Evolutionary conservation across 176 grass and related monocot genomes (phyloP).

Genomic region (Zea mays): Zm-B73-REFERENCE-NAM-5.0 NC_050096.1:303188501-303189000

Average conservation of each 20-base stretch:
- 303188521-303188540: background rate
- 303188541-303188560: background rate
- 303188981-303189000: background rate
- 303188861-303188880: background rate
- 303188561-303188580: constrained; percentile 1
- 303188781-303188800: constrained; percentile 1
- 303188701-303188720: background rate
- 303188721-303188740: background rate
- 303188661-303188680: background rate
- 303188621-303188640: background rate
- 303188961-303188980: background rate
- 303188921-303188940: background rate
- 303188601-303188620: background rate
- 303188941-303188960: background rate
- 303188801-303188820: background rate
- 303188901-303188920: constrained; percentile 1
- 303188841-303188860: background rate
- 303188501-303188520: background rate
- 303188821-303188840: background rate
- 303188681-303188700: background rate
- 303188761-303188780: background rate
- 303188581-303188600: background rate
- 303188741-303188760: background rate
- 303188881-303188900: background rate
- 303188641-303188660: background rate